A percentile compares a stretch with the other conserved stretches of the same genome.
Evolutionary conservation across 352 stramenopile species (phyloP).

Genomic region (Phytophthora tubulina): DNA sequence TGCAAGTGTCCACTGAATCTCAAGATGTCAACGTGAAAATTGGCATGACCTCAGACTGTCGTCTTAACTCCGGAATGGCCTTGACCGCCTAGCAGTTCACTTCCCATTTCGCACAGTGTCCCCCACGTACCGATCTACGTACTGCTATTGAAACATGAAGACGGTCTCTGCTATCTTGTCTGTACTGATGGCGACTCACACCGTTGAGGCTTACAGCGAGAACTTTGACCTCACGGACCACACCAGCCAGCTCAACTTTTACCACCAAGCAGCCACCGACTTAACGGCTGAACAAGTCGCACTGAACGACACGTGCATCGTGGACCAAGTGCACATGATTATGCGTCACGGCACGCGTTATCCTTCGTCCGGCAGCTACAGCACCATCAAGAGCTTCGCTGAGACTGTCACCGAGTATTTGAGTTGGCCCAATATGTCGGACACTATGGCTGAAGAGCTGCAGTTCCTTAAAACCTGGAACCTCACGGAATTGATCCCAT

Average conservation of each 20-base stretch:
- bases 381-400: slow-evolving; percentile 41
- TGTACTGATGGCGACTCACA: slow-evolving; percentile 13
- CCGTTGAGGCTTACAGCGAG: slow-evolving; percentile 42
- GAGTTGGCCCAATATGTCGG: slow-evolving; percentile 39
- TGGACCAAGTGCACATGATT: slow-evolving; percentile 62
- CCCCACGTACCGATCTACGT: slow-evolving; percentile 13
- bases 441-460: slow-evolving; percentile 45
- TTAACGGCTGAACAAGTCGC: slow-evolving; percentile 48
- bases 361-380: slow-evolving; percentile 63
- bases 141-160: slow-evolving; percentile 41
- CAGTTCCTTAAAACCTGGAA: slow-evolving; percentile 61
- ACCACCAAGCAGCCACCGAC: slow-evolving; percentile 56
- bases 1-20: slow-evolving; percentile 20
- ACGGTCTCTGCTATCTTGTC: slow-evolving; percentile 33
- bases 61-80: neutral
- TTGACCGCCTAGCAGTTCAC: slow-evolving; percentile 20
- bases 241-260: slow-evolving; percentile 70
- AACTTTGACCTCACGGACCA: slow-evolving; percentile 66
- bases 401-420: slow-evolving; percentile 45
- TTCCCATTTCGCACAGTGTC: slow-evolving; percentile 33
- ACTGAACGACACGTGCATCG: slow-evolving; percentile 51
- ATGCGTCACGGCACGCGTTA: slow-evolving; percentile 70
- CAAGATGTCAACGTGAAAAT: slow-evolving; percentile 10
- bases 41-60: neutral
- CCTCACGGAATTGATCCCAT: slow-evolving; percentile 47